Base-by-base conservation (phyloP, 2,329 filamentous ascomycete species). In the Cercospora zeae-maydis region DNA sequence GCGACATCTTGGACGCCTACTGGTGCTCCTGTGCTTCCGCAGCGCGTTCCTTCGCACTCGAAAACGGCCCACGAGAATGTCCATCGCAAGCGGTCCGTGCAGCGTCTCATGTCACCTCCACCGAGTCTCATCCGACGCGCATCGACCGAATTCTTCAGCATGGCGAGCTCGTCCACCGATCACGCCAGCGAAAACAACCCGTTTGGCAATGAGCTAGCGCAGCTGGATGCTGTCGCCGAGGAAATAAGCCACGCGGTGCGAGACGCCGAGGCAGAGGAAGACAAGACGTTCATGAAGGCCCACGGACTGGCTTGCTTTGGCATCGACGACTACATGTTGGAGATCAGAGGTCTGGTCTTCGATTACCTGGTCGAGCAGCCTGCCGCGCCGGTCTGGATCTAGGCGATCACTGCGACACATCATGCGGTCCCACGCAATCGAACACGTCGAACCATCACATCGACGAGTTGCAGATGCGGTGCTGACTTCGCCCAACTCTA, bases 201-300 rank as follows among this genome's bases (percentile, higher is more conserved):
- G 0, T 98, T 98, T 72, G 91, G 91, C 58, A 88, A 89, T 56
- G 95, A 99, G 77, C 81, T 98, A 58, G 92, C 91, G 61, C 90
- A 98, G 77, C 91, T 98, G 24, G 92, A 92, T 58, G 95, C 98
- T 77, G 84, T 97, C 14, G 93, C 89, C 0, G 95, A 98, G 78
- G 93, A 97, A 77, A 93, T 92, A 70, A 86, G 87, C 45, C 74
- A 75, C 53, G 78, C 76, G 0, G 82, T 86, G 31, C 83, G 84
- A 66, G 82, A 86, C 63, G 82, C 83, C n/a, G 80, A 86, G 51
- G 78, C 88, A 39, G 88, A 93, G 49, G 89, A 91, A 60, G 92
- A 96, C 75, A 84, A 91, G 71, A 81, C 85, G 68, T 85, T 88
- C 63, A 85, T 98, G 73, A 77, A 83, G 63, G 81, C 83, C 24